Evolutionary conservation across 805 yeast genomes (phyloP).

Genomic region (Komagataella ulmi): DNA sequence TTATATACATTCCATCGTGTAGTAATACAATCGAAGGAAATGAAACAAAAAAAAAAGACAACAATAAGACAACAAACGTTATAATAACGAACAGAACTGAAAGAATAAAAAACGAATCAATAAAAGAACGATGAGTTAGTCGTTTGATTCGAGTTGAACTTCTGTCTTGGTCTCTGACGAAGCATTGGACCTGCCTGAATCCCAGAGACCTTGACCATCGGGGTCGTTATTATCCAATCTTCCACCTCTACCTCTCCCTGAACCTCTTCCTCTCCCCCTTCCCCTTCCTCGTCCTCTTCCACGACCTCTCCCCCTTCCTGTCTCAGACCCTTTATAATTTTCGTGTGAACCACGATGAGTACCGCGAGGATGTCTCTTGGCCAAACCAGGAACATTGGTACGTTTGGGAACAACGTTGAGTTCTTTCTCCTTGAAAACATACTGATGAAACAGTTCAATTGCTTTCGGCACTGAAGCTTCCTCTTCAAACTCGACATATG

Average conservation of each 20-base stretch:
- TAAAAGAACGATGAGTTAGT: background rate
- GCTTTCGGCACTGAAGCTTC: slow-evolving; percentile 51
- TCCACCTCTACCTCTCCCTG: background rate
- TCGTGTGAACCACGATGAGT: slow-evolving; percentile 22
- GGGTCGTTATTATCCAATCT: background rate
- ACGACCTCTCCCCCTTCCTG: slow-evolving; percentile 2
- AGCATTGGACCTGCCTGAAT: background rate
- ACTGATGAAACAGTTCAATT: slow-evolving; percentile 41
- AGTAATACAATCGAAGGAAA: background rate
- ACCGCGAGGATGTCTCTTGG: background rate
- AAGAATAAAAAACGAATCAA: background rate
- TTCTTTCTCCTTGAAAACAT: slow-evolving; percentile 50
- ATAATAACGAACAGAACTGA: background rate
- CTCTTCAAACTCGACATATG: slow-evolving; percentile 69
- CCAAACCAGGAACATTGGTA: slow-evolving; percentile 51
- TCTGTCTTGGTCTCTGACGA: background rate
- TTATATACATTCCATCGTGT: background rate
- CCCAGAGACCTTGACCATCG: background rate
- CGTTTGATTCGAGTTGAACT: background rate
- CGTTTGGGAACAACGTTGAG: slow-evolving; percentile 64
- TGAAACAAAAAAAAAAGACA: background rate
- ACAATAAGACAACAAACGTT: background rate
- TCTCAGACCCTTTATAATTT: slow-evolving; percentile 31
- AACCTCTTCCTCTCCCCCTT: background rate
- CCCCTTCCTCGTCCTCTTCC: slow-evolving; percentile 1